phyloP scores from a whole-genome alignment of 306 rosid species.

The Acacia acuminata region DNA sequence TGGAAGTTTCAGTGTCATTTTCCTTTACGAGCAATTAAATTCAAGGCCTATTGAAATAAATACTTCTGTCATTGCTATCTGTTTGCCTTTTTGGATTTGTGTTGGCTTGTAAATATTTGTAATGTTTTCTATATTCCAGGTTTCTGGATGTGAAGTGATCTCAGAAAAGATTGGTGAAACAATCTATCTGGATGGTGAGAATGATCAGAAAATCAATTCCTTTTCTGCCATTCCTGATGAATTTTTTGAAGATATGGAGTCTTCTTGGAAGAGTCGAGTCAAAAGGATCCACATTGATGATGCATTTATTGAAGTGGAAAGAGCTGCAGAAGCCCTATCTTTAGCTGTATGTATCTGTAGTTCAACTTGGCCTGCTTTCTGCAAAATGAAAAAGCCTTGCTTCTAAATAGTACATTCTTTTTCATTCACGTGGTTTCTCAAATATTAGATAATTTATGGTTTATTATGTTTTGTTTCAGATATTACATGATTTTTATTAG shows the following conservation, averaged over 20 bases:
- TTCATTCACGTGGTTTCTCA: background rate
- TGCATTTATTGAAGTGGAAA: conserved; percentile 61
- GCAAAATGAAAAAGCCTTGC: background rate
- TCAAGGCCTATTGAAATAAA: background rate
- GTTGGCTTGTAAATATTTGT: conserved; percentile 22
- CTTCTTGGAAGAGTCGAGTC: conserved; percentile 86
- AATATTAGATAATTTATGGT: background rate
- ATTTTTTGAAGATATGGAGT: conserved; percentile 93
- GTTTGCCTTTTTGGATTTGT: conserved; percentile 10
- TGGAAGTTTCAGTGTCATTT: background rate
- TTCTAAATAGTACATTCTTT: background rate
- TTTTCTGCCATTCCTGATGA: conserved; percentile 67
- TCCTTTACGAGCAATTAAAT: background rate
- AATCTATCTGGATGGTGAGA: conserved; percentile 71
- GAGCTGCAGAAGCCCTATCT: conserved; percentile 75
- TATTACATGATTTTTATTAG: background rate
- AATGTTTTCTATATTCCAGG: conserved; percentile 44
- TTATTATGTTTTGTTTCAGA: background rate
- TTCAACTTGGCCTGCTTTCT: conserved; percentile 18
- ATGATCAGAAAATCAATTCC: conserved; percentile 66
- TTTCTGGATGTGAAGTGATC: conserved; percentile 68
- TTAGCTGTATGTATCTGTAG: conserved; percentile 63
- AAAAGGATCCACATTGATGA: conserved; percentile 78
- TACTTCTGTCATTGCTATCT: background rate
- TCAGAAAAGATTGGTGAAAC: conserved; percentile 67